Percentiles rank a stretch among this genome's conserved stretches.
These are phyloP conservation scores for Aspergillus taichungensis DNA, from an alignment of 495 filamentous ascomycete genomes.

Conservation along the genomic window DNA sequence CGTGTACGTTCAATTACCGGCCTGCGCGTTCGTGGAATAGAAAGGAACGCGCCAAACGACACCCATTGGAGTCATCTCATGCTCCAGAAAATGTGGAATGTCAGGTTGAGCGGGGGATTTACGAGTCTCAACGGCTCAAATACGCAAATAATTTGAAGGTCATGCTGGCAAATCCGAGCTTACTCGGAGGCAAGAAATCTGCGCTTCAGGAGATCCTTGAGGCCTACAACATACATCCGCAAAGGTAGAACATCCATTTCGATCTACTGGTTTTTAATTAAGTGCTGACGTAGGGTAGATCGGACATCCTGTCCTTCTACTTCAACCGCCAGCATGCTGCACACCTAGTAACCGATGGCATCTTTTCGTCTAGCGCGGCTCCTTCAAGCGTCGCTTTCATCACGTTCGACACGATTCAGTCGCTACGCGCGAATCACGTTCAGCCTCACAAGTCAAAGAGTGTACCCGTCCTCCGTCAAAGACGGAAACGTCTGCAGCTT, in stretches of 20 bases:
- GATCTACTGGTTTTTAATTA: too few species aligned
- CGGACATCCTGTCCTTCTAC: neutral
- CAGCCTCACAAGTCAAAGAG: neutral
- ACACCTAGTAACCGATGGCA: neutral
- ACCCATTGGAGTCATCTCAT: too few species aligned
- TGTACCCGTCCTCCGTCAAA: neutral
- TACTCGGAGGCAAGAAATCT: neutral
- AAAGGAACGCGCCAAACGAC: too few species aligned
- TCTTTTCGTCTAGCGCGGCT: neutral
- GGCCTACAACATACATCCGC: neutral
- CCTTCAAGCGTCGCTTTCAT: neutral
- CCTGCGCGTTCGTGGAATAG: too few species aligned
- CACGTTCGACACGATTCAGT: neutral
- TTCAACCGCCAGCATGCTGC: neutral
- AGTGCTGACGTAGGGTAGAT: neutral
- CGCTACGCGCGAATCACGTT: neutral
- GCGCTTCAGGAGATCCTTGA: neutral
- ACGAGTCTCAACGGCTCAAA: neutral
- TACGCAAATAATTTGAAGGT: neutral
- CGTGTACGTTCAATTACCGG: too few species aligned
- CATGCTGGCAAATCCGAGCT: neutral
- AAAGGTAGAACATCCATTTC: neutral
- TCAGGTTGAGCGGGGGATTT: too few species aligned
- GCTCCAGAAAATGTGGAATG: too few species aligned
- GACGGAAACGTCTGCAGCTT: neutral